These are phyloP conservation scores for Aspergillus versicolor DNA, from an alignment of 2,329 filamentous ascomycete genomes.

Conservation along the genomic window DNA sequence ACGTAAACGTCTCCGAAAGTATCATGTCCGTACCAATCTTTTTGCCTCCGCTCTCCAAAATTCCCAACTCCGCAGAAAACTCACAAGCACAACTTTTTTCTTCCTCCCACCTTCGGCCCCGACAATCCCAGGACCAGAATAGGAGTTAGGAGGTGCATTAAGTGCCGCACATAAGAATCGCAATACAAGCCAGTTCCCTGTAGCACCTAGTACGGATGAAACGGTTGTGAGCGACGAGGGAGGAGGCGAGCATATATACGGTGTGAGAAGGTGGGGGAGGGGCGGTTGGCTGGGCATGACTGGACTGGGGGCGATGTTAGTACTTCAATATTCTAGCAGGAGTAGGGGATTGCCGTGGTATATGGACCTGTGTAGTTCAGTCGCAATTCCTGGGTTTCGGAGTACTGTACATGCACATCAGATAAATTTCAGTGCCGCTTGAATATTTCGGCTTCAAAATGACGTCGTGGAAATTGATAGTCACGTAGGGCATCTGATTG, in stretches of 20 bases:
- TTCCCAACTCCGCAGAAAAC: conserved; percentile 73
- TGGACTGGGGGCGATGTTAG: not conserved
- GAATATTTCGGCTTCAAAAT: conserved; percentile 2
- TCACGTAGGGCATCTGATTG: conserved; percentile 1
- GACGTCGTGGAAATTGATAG: conserved; percentile 9
- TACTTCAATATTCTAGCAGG: not conserved
- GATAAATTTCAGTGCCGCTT: not conserved
- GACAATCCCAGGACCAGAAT: conserved; percentile 23
- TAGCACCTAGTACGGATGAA: conserved; percentile 47
- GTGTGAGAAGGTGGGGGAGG: conserved; percentile 40
- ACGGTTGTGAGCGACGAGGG: conserved; percentile 42
- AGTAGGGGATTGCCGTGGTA: not conserved
- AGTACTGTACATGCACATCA: not conserved
- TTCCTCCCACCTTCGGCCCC: conserved; percentile 32
- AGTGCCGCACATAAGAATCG: conserved; percentile 53
- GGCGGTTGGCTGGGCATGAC: conserved; percentile 41
- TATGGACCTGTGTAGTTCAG: not conserved
- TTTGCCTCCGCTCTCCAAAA: conserved; percentile 76
- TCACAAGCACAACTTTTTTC: conserved; percentile 69
- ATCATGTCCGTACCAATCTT: conserved; percentile 56
- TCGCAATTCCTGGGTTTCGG: not conserved
- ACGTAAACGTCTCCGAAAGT: not conserved
- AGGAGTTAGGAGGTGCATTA: conserved; percentile 18
- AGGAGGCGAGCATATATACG: conserved; percentile 37
- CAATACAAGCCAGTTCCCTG: conserved; percentile 58